Percentiles rank a stretch among this genome's conserved stretches.
Conservation (phyloP, 2,329 filamentous ascomycete species). For the Penicillium psychrosexuale region DNA sequence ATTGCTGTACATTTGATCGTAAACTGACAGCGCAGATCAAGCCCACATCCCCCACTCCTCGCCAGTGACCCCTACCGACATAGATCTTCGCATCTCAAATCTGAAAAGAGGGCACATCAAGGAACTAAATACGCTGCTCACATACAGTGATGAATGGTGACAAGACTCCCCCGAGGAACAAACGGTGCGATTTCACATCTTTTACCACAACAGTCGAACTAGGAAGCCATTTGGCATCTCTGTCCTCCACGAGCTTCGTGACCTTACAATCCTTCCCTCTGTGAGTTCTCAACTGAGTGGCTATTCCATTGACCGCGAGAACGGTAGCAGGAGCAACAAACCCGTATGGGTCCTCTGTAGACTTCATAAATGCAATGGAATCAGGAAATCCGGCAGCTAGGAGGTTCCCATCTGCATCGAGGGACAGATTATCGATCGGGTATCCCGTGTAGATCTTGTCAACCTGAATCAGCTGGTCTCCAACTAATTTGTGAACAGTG, state of each 20-base stretch:
- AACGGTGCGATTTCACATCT: not conserved
- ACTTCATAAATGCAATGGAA: not conserved
- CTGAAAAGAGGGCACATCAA: not conserved
- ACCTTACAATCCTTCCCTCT: not conserved
- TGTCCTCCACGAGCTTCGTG: not conserved
- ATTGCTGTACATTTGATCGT: not conserved
- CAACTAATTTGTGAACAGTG: not conserved
- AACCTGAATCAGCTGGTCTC: not conserved
- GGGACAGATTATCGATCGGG: not conserved
- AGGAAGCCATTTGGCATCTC: not conserved
- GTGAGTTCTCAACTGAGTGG: not conserved
- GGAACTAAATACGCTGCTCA: not conserved
- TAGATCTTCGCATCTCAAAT: not conserved
- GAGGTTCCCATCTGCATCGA: not conserved
- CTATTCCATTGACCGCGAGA: not conserved
- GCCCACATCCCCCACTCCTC: not conserved
- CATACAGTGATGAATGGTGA: constrained; percentile 26
- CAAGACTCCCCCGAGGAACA: constrained; percentile 19
- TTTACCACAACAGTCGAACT: not conserved
- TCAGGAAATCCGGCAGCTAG: not conserved
- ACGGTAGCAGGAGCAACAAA: not conserved
- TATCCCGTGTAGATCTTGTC: not conserved
- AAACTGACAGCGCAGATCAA: not conserved
- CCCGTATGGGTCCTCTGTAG: not conserved
- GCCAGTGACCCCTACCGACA: not conserved